Conservation (phyloP, 768 basidiomycete genomes). For the Podaxis sp. region DNA sequence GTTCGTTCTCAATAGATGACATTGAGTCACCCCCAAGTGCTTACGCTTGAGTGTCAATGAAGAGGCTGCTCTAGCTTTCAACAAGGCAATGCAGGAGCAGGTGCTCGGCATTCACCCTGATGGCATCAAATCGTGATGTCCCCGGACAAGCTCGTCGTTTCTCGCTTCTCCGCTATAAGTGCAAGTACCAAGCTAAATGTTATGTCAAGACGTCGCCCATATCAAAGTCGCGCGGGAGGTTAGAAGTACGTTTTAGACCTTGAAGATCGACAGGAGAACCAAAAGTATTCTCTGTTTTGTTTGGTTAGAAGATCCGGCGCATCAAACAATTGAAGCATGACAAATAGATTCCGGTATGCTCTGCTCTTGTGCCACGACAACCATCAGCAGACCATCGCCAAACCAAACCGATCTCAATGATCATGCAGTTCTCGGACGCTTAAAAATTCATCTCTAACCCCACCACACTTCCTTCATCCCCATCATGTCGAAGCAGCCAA, state of each 20-base stretch:
- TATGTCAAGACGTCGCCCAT: neutral
- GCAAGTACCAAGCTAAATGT: neutral
- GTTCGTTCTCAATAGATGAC: neutral
- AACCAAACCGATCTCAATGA: neutral
- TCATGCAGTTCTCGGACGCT: neutral
- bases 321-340: neutral
- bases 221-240: neutral
- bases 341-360: neutral
- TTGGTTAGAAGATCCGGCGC: slow-evolving; percentile 4
- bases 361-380: slow-evolving; percentile 11
- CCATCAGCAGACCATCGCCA: neutral
- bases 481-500: slow-evolving; percentile 8
- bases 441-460: neutral
- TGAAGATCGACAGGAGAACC: neutral
- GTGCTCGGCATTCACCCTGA: neutral
- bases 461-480: neutral
- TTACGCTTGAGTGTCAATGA: neutral
- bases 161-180: no score
- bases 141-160: neutral
- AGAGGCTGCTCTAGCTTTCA: neutral
- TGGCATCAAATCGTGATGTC: neutral
- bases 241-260: neutral
- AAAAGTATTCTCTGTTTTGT: neutral
- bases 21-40: neutral
- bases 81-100: neutral